Evolutionary conservation across 2,329 filamentous ascomycete genomes (phyloP).

Genomic region (Leptographium flavum): DNA sequence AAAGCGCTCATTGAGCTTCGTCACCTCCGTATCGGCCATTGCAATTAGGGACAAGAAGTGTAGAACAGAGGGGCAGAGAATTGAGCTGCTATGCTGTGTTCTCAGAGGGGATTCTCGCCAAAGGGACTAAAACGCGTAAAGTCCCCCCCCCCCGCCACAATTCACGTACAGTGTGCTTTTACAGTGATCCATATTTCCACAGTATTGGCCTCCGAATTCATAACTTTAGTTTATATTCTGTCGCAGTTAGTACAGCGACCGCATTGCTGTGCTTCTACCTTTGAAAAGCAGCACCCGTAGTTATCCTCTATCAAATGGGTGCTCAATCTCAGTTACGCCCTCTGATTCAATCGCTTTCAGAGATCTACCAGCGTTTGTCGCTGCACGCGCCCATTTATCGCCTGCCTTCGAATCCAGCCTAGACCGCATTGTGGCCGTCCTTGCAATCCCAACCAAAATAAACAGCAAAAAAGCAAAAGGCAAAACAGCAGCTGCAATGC

Average conservation of each 20-base stretch:
- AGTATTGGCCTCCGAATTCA: too few relatives aligned
- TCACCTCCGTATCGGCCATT: slow-evolving; percentile 25
- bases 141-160: background rate
- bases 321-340: background rate
- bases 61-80: background rate
- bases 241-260: too few relatives aligned
- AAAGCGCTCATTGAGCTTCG: slow-evolving; percentile 38
- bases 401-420: background rate
- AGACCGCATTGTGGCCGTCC: background rate
- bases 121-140: slow-evolving; percentile 1
- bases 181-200: background rate
- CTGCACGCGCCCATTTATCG: background rate
- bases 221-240: too few relatives aligned
- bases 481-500: background rate
- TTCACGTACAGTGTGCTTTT: background rate
- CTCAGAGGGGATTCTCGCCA: background rate
- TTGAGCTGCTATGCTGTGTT: background rate
- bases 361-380: background rate
- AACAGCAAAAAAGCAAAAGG: too few relatives aligned
- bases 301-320: background rate
- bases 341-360: background rate
- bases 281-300: too few relatives aligned
- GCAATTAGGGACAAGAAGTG: background rate
- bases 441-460: background rate
- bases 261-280: too few relatives aligned